Base-by-base conservation (phyloP, 768 basidiomycete genomes). In the Tulasnella sp. region DNA sequence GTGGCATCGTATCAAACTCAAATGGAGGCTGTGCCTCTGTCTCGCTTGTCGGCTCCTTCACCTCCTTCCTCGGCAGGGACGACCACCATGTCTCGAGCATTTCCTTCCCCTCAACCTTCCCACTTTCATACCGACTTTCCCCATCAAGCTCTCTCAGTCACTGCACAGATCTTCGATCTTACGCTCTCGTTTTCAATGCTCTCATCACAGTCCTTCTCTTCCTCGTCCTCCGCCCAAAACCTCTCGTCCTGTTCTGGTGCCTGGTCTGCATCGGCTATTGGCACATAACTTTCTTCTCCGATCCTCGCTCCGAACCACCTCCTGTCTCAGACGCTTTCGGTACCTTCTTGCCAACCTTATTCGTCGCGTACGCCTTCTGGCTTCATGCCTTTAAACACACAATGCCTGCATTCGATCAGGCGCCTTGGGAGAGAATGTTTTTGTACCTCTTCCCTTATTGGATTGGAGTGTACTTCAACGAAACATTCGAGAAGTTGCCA, bases 341-440 rank as follows among this genome's bases (percentile, higher is more conserved):
- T 40, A 88, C 89, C 6, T 96, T 96, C 85, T 86, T 96, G 11
- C 94, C 94, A 0, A 83, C 88, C 0, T 86, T 96, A 29, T 95
- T 94, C 81, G 89, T 94, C 75, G 89, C 88, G 13, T 94, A 94
- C 79, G 91, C 86, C 16, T 91, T 96, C 81, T 95, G 93, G 92
- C 87, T 91, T 32, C 83, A 91, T 37, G 91, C 91, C 0, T 89
- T 91, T 83, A 88, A 93, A 13, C 93, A 91, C 83, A 90, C 90
- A 5, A 83, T 94, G 11, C 93, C 94, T 9, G 85, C 87, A 2
- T 95, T 94, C 83, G 81, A 85, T 39, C 87, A 87, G 55, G 88
- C 88, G 42, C 92, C 93, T 2, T 84, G 96, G 40, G 95, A 96
- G 83, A 87, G 90, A 5, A 88, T 89, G 71, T 82, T 95, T 35